phyloP scores from a whole-genome alignment of 139 green algal genomes.

The Tetraselmis striata region DNA sequence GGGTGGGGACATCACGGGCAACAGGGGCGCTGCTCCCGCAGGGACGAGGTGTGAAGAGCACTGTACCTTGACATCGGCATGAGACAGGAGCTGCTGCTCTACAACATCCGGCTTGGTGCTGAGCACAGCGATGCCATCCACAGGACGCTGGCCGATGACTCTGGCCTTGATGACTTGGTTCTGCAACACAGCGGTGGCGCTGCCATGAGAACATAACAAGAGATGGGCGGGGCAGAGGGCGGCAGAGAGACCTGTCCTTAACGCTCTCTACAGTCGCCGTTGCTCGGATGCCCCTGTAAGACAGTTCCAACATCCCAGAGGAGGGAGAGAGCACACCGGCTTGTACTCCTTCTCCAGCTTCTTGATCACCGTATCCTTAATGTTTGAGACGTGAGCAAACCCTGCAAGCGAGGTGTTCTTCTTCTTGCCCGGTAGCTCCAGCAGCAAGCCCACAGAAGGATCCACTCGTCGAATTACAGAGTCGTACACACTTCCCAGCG shows the following conservation, averaged over 20 bases:
- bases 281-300: too few relatives aligned
- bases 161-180: neutral
- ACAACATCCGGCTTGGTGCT: slow-evolving; percentile 24
- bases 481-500: slow-evolving; percentile 15
- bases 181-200: neutral
- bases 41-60: too few relatives aligned
- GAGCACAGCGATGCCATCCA: slow-evolving; percentile 3
- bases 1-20: too few relatives aligned
- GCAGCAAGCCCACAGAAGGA: slow-evolving; percentile 54
- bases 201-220: too few relatives aligned
- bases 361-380: slow-evolving; percentile 59
- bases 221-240: neutral
- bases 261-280: too few relatives aligned
- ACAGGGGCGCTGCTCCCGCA: too few relatives aligned
- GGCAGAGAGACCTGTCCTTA: too few relatives aligned
- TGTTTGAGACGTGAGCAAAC: slow-evolving; percentile 75
- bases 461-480: slow-evolving; percentile 65
- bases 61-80: slow-evolving; percentile 9
- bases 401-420: slow-evolving; percentile 12
- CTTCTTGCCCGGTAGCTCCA: slow-evolving; percentile 44
- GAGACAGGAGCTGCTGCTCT: slow-evolving; percentile 28
- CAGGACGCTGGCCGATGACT: neutral
- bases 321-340: too few relatives aligned
- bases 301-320: too few relatives aligned
- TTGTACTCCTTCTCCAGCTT: slow-evolving; percentile 45